These are phyloP conservation scores for Saprolegnia parasitica DNA, from an alignment of 352 stramenopile genomes.

Conservation along the genomic window DNA sequence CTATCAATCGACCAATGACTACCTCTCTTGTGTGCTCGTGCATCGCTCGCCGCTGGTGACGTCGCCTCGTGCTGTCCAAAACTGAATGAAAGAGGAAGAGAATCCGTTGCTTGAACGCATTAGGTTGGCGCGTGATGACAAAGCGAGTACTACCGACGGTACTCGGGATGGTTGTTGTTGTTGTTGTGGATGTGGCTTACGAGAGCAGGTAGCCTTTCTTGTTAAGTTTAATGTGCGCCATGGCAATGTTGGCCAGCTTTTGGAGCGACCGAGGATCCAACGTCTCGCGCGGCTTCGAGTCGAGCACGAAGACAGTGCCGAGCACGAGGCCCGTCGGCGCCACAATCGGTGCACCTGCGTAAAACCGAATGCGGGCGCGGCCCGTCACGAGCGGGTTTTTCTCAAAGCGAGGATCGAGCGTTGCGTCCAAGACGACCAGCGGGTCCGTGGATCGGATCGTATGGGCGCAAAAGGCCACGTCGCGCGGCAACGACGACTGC, in stretches of 20 bases:
- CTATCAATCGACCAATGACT: too few species aligned
- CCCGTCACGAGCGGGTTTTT: slow-evolving; percentile 27
- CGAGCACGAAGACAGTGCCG: slow-evolving; percentile 82
- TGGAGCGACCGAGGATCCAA: slow-evolving; percentile 14
- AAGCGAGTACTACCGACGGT: slow-evolving; percentile 7
- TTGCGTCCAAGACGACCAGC: slow-evolving; percentile 18
- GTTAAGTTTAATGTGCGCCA: slow-evolving; percentile 16
- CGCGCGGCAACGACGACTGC: slow-evolving; percentile 19
- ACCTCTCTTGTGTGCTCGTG: too few species aligned
- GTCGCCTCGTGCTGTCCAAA: too few species aligned
- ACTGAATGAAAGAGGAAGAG: too few species aligned
- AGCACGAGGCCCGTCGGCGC: slow-evolving; percentile 74
- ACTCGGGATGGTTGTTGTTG: not conserved
- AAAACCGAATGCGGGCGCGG: slow-evolving; percentile 21
- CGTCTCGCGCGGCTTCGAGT: slow-evolving; percentile 41
- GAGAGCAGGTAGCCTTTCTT: slow-evolving; percentile 12
- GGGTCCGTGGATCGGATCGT: slow-evolving; percentile 3
- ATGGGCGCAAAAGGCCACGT: slow-evolving; percentile 27
- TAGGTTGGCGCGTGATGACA: too few species aligned
- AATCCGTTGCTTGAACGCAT: too few species aligned
- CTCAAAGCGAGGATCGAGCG: slow-evolving; percentile 16
- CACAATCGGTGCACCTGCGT: slow-evolving; percentile 15
- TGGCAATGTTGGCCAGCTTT: slow-evolving; percentile 23
- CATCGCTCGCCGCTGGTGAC: too few species aligned
- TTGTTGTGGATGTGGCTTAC: not conserved